Evolutionary conservation across 2,329 filamentous ascomycete genomes (phyloP), one percentile per base, ranked within the genome.

Genomic region (Uncinocarpus reesii): DNA sequence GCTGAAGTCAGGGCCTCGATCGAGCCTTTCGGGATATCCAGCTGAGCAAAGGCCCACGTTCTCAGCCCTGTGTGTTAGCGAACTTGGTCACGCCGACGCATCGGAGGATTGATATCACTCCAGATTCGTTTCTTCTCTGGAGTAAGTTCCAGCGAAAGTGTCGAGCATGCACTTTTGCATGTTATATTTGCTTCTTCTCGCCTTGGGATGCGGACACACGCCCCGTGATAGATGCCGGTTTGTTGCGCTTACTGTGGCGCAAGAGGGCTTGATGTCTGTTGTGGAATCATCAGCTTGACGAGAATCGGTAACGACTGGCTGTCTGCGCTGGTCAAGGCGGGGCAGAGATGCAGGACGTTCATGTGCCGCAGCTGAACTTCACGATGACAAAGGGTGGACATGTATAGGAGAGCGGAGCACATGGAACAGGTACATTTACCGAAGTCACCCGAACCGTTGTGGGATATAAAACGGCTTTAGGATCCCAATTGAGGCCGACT

Each of bases 71-170:
- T 20, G 31, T 13, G 29, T 28, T 36, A 20, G 15, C 18, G 7
- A 24, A 11, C 8, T 18, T 6, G 15, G 18, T 21, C 15, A 26
- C 31, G 7, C 5, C 24, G 26, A 28, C 42, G 20, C 28, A 45
- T 45, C 31, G 8, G 31, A 28, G 23, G 18, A 37, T 18, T 1
- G 2, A 23, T n/a, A 11, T 16, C 1, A n/a, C n/a, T 28, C 8
- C 16, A 13, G 6, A 24, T 8, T 18, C 3, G 3, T 24, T 45
- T 45, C 10, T 32, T 45, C 10, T 45, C 42, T 45, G 13, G 3
- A 45, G 42, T 36, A 36, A 13, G 36, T 45, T 45, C 37, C 28
- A 45, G 42, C 42, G 42, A 45, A 29, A 26, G 28, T 10, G 32
- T n/a, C 18, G 10, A 16, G 20, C 16, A 34, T 7, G 20, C 20